These are phyloP conservation scores for Chrysanthemum lavandulifolium DNA, from an alignment of 129 eudicot species.

Conservation along the genomic window DNA sequence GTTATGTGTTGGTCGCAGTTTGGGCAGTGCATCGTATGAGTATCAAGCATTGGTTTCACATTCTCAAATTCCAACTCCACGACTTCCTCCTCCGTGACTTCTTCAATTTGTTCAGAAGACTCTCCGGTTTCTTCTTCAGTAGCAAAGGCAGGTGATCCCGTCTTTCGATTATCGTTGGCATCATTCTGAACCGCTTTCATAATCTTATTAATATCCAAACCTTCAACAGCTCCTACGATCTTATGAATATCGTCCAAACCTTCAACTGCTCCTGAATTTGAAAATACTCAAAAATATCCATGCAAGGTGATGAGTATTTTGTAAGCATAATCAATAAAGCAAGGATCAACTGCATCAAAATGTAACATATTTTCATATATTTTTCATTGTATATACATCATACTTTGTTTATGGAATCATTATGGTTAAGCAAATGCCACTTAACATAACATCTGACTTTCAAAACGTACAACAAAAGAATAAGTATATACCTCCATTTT, in stretches of 20 bases:
- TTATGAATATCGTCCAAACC: conserved; percentile 2
- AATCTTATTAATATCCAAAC: conserved; percentile 28
- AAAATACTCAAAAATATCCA: not conserved
- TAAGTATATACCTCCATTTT: not conserved
- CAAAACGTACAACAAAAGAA: not conserved
- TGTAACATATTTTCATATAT: too few species aligned
- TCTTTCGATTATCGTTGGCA: not conserved
- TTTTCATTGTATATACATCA: too few species aligned
- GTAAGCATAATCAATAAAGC: too few species aligned
- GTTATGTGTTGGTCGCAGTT: conserved; percentile 47
- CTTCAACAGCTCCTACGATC: conserved; percentile 30
- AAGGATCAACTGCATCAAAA: too few species aligned
- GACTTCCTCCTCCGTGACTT: conserved; percentile 47
- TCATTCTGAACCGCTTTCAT: conserved; percentile 3
- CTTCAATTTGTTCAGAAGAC: conserved; percentile 26
- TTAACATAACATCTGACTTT: too few species aligned
- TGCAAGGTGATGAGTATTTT: conserved; percentile 23
- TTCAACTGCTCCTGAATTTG: too few species aligned
- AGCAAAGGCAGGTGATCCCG: conserved; percentile 4
- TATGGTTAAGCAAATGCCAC: too few species aligned
- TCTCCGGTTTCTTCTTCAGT: conserved; percentile 15
- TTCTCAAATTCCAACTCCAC: conserved; percentile 64
- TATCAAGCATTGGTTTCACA: conserved; percentile 37
- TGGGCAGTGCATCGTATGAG: conserved; percentile 61
- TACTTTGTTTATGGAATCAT: too few species aligned